These are phyloP conservation scores for Ophiobolus disseminans DNA, from an alignment of 2,329 filamentous ascomycete genomes.

Conservation along the genomic window DNA sequence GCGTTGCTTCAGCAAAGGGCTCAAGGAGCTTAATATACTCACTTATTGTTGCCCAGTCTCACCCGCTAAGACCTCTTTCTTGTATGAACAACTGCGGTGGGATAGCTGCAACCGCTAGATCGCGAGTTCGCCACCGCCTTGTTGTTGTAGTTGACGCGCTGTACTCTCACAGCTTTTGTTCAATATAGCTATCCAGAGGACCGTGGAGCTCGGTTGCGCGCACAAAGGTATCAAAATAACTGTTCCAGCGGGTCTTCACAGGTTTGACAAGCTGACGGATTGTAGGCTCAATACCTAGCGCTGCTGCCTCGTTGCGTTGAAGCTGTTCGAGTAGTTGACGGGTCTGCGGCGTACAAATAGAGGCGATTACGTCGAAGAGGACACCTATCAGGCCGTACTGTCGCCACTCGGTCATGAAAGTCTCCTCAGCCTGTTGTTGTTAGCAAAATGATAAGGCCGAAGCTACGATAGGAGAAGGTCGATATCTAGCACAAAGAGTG, in stretches of 20 bases:
- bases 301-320: slow-evolving; percentile 3
- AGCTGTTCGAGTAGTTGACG: background rate
- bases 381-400: background rate
- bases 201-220: background rate
- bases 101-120: no score
- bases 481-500: no score
- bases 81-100: background rate
- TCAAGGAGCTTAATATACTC: slow-evolving; percentile 4
- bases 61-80: background rate
- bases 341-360: background rate
- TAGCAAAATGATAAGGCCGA: no score
- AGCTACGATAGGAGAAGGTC: no score
- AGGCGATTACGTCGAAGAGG: background rate
- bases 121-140: no score
- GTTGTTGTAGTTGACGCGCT: background rate
- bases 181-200: background rate
- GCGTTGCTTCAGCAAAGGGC: slow-evolving; percentile 2
- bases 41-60: slow-evolving; percentile 2
- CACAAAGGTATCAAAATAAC: background rate
- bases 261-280: slow-evolving; percentile 2
- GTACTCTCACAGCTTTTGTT: background rate
- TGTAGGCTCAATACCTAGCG: slow-evolving; percentile 1
- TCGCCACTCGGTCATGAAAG: background rate
- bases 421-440: no score
- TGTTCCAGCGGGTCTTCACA: background rate